A percentile compares a stretch with the other conserved stretches of the same genome.
Conservation (phyloP, 805 yeast species). For the Cyberlindnera euphorbiae region DNA sequence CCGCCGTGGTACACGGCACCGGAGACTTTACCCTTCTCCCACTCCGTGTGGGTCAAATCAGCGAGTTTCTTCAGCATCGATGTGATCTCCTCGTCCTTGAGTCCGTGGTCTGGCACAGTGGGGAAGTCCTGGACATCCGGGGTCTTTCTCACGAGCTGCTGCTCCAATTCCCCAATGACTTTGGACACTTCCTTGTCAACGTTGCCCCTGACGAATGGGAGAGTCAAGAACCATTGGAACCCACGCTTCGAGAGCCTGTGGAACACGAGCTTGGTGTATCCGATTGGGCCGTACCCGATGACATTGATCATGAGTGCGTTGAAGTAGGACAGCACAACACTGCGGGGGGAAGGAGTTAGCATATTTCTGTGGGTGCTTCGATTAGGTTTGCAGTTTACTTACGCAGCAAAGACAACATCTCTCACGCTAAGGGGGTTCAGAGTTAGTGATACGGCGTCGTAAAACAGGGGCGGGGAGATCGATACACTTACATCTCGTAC, state of each 20-base stretch:
- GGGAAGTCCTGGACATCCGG: constrained; percentile 39
- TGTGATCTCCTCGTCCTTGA: constrained; percentile 42
- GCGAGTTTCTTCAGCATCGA: constrained; percentile 47
- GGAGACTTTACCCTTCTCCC: constrained; percentile 82
- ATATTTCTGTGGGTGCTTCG: too few relatives aligned
- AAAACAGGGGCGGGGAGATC: too few relatives aligned
- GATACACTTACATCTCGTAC: constrained; percentile 8
- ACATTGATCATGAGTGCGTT: constrained; percentile 15
- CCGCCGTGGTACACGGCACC: constrained; percentile 99
- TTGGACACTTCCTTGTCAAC: constrained; percentile 57
- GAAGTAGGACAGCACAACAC: constrained; percentile 5
- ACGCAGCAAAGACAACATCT: constrained; percentile 8
- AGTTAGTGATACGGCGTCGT: too few relatives aligned
- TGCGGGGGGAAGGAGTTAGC: too few relatives aligned
- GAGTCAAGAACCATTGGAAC: constrained; percentile 31
- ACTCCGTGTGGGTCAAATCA: constrained; percentile 59
- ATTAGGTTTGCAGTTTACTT: too few relatives aligned
- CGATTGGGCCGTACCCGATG: constrained; percentile 37
- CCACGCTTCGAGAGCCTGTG: constrained; percentile 16
- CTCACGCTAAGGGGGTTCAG: background rate
- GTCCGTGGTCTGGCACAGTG: constrained; percentile 56
- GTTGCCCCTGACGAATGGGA: constrained; percentile 51
- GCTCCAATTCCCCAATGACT: constrained; percentile 47
- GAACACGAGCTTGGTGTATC: constrained; percentile 20
- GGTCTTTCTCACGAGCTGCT: constrained; percentile 52